These are phyloP conservation scores for Podosphaera aphanis DNA, from an alignment of 2,329 filamentous ascomycete genomes.

Conservation along the genomic window DNA sequence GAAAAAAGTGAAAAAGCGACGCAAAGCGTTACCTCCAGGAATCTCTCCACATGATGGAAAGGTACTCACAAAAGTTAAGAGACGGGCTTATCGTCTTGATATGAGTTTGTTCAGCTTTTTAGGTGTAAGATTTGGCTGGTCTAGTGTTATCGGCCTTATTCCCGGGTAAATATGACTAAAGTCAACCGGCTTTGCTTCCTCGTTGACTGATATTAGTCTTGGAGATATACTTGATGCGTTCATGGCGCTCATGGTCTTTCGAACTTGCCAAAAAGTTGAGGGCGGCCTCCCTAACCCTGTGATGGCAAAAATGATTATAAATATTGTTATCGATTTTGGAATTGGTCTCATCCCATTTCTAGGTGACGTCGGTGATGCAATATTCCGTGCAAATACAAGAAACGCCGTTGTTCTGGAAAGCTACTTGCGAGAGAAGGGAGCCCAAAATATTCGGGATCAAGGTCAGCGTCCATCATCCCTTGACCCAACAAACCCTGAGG, in stretches of 20 bases:
- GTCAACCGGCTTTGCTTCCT: not conserved
- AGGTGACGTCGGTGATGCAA: slow-evolving; percentile 51
- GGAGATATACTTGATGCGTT: slow-evolving; percentile 55
- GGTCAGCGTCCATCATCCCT: slow-evolving; percentile 18
- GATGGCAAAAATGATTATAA: slow-evolving; percentile 52
- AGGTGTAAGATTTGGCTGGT: slow-evolving; percentile 73
- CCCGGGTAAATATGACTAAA: slow-evolving; percentile 38
- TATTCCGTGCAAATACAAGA: slow-evolving; percentile 50
- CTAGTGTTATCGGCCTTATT: slow-evolving; percentile 61
- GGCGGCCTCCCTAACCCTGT: slow-evolving; percentile 45
- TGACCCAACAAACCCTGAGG: slow-evolving; percentile 29
- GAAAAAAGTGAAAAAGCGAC: slow-evolving; percentile 58
- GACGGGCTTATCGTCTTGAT: slow-evolving; percentile 66
- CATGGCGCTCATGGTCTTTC: slow-evolving; percentile 53
- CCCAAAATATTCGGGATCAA: slow-evolving; percentile 26
- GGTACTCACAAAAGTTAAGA: slow-evolving; percentile 67
- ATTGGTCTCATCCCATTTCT: slow-evolving; percentile 53
- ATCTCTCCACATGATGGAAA: slow-evolving; percentile 62
- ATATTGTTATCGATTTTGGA: slow-evolving; percentile 50
- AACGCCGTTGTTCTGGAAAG: slow-evolving; percentile 45
- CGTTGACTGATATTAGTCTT: slow-evolving; percentile 22
- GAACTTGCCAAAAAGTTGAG: slow-evolving; percentile 48
- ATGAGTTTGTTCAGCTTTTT: slow-evolving; percentile 61
- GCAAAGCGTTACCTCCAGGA: slow-evolving; percentile 63
- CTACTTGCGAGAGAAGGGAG: slow-evolving; percentile 44